Evolutionary conservation across 2,329 filamentous ascomycete species (phyloP).

Genomic region (Cercospora sp.): DNA sequence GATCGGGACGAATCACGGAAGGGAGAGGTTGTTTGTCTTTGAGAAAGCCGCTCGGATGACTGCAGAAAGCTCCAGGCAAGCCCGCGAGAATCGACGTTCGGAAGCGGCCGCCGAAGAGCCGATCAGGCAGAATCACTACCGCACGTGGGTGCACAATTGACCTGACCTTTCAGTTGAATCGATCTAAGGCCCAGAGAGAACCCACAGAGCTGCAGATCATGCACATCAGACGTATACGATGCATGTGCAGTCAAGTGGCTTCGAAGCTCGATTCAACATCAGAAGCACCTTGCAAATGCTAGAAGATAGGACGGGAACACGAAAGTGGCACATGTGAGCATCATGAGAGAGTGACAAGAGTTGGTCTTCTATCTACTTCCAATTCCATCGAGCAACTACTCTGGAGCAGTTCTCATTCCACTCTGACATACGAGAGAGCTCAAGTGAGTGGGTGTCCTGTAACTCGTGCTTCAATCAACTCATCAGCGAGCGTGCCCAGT

Average conservation of each 20-base stretch:
- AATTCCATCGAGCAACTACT: background rate
- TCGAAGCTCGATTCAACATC: no score
- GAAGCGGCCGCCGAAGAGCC: background rate
- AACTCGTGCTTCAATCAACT: constrained; percentile 1
- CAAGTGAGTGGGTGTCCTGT: constrained; percentile 1
- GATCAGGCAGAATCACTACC: background rate
- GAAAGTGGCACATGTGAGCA: background rate
- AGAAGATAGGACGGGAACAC: background rate
- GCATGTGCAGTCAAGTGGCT: no score
- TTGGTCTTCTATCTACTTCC: constrained; percentile 34
- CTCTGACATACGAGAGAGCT: constrained; percentile 8
- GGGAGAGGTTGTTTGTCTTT: background rate
- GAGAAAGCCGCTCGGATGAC: background rate
- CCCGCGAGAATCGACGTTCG: background rate
- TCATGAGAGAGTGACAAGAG: constrained; percentile 30
- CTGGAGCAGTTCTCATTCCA: background rate
- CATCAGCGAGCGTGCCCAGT: constrained; percentile 4
- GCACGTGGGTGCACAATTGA: background rate
- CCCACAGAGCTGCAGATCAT: no score
- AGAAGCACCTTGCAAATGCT: background rate
- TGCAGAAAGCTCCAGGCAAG: background rate
- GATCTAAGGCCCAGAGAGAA: no score
- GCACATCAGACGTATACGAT: no score
- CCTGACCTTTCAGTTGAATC: background rate
- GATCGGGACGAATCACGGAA: background rate